Conservation (phyloP, 73 alveolate genomes). For the Tetrahymena malaccensis region DNA sequence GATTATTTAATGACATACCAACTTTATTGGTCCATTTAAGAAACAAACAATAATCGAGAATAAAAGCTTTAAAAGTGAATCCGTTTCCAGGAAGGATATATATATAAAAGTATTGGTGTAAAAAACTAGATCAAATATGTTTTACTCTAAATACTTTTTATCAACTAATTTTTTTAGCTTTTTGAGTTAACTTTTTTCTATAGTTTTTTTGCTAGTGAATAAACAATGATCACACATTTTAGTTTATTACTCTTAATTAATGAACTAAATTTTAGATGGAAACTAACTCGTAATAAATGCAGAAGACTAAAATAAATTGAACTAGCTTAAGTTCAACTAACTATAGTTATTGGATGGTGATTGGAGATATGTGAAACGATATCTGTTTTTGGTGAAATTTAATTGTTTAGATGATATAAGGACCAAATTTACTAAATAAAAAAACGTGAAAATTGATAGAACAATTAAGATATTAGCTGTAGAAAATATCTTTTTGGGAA, state of each 20-base stretch:
- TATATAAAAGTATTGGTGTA: too few relatives aligned
- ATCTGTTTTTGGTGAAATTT: too few relatives aligned
- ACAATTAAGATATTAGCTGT: not conserved
- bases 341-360: not conserved
- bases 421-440: not conserved
- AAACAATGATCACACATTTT: not conserved
- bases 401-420: too few relatives aligned
- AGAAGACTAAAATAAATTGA: not conserved
- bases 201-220: too few relatives aligned
- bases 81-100: not conserved
- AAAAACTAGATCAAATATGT: not conserved
- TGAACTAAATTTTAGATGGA: not conserved
- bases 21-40: not conserved
- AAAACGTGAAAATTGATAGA: not conserved
- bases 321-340: not conserved
- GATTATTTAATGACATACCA: not conserved
- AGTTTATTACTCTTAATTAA: not conserved
- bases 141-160: not conserved
- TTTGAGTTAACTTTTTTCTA: not conserved
- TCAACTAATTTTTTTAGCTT: not conserved
- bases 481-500: not conserved
- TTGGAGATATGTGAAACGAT: too few relatives aligned
- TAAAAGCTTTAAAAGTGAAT: not conserved
- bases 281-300: too few relatives aligned
- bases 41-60: not conserved